Conservation (phyloP, 148 eudicot species). For the Chenopodium album region DNA sequence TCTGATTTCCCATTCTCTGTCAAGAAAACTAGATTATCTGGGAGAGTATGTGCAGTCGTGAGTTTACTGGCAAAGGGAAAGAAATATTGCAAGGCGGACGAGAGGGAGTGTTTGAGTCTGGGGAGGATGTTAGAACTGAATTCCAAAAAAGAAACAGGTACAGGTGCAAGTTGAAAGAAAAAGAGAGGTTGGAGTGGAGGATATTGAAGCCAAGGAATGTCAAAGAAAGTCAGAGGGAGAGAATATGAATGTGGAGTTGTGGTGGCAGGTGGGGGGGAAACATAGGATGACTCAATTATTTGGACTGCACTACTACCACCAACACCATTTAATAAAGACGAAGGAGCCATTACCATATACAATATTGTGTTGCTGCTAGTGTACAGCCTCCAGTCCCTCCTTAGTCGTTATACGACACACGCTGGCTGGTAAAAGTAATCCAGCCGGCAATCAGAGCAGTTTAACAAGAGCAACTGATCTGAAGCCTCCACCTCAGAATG, state of each 20-base stretch:
- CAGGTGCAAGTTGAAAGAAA: conserved; percentile 39
- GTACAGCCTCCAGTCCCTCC: too few species aligned
- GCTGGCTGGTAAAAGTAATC: too few species aligned
- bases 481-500: background rate
- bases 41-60: background rate
- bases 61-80: conserved; percentile 43
- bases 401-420: too few species aligned
- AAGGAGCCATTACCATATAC: conserved; percentile 3
- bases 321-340: background rate
- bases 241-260: conserved; percentile 6
- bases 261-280: conserved; percentile 34
- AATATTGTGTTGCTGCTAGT: too few species aligned
- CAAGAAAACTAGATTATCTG: conserved; percentile 24
- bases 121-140: conserved; percentile 40
- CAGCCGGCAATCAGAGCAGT: too few species aligned
- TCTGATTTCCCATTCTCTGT: conserved; percentile 22
- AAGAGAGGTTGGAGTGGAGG: conserved; percentile 50
- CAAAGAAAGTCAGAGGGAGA: conserved; percentile 46
- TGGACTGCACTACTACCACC: background rate
- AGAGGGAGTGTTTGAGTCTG: conserved; percentile 41
- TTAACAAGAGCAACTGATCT: too few species aligned
- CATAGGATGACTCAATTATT: conserved; percentile 26
- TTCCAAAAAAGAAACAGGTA: background rate
- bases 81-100: conserved; percentile 46
- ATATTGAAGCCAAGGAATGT: conserved; percentile 52